Base-by-base conservation (phyloP, 495 filamentous ascomycete genomes). In the Cercophora samala region DNA sequence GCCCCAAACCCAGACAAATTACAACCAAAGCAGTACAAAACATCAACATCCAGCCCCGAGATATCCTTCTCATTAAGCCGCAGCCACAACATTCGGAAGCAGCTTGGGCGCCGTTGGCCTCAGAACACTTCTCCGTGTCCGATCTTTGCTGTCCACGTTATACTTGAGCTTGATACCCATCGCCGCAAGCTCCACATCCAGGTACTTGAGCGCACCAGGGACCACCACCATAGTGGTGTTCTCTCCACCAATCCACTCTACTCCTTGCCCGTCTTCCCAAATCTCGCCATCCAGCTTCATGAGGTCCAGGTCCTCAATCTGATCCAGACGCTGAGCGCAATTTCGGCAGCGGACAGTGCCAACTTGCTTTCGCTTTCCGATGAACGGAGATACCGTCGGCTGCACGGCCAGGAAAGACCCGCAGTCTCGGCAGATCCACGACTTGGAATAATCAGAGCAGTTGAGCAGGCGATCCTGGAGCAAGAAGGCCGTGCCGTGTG, bases 401-500 rank as follows among this genome's bases (percentile, higher is more conserved):
- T 91, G 90, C 26, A 89, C 90, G 1, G 90, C 91, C 54, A 97
- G 75, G 82, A 99, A 99, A 9, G 87, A 91, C 25, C 95, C 95
- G 73, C 95, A 99, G 60, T 78, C 77, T 62, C 89, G 87, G 75
- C 95, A 99, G 68, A 97, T 89, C 90, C 93, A 95, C 24, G 93
- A 86, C 62, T 87, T 87, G 24, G 88, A 87, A 75, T 95, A 91
- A 76, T 99, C 95, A 58, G 91, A 96, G 80, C 95, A 99, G 81
- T 98, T 97, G 80, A 99, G 85, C 23, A 99, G 84, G 51, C 95
- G 91, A 76, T 99, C 95, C 74, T 98, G 95, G 17, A 99, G 85
- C 29, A 99, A 80, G 84, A 94, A 97, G 17, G 94, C 94, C 17
- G 93, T 91, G 5, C 95, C 95, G 81, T 99, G 95, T 6, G 95